Evolutionary conservation across 306 rosid species (phyloP).

Genomic region (Vigna reflexopilosa): DNA sequence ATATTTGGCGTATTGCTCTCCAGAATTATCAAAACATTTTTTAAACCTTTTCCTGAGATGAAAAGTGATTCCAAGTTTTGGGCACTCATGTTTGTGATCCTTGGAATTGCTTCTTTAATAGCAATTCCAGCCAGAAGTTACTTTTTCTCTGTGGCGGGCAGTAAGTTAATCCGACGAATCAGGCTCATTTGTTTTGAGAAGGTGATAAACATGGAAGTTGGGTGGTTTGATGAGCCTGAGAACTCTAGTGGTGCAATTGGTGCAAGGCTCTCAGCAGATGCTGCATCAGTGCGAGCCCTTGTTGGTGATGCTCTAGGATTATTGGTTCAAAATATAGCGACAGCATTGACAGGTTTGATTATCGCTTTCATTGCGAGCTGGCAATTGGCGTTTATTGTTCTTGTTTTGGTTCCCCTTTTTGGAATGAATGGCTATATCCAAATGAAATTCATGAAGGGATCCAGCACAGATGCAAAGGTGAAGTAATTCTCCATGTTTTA

Average conservation of each 20-base stretch:
- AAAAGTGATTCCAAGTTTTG: conserved; percentile 69
- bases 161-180: conserved; percentile 68
- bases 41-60: conserved; percentile 58
- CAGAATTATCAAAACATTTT: conserved; percentile 61
- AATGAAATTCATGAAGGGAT: conserved; percentile 69
- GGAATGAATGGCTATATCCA: conserved; percentile 67
- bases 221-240: conserved; percentile 81
- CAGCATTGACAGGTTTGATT: conserved; percentile 62
- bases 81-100: conserved; percentile 63
- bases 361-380: conserved; percentile 76
- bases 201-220: conserved; percentile 75
- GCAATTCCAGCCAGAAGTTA: conserved; percentile 58
- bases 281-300: conserved; percentile 71
- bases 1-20: conserved; percentile 61
- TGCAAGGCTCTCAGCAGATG: conserved; percentile 81
- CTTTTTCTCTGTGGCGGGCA: conserved; percentile 74
- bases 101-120: conserved; percentile 57
- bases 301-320: conserved; percentile 73
- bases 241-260: conserved; percentile 77
- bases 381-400: conserved; percentile 65
- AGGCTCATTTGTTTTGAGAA: conserved; percentile 75
- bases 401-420: conserved; percentile 61
- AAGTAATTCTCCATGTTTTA: conserved; percentile 19
- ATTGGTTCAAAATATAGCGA: conserved; percentile 56
- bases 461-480: conserved; percentile 74